Evolutionary conservation across 1,284 basidiomycete genomes (phyloP).

Genomic region (Cutaneotrichosporon spelunceum): DNA sequence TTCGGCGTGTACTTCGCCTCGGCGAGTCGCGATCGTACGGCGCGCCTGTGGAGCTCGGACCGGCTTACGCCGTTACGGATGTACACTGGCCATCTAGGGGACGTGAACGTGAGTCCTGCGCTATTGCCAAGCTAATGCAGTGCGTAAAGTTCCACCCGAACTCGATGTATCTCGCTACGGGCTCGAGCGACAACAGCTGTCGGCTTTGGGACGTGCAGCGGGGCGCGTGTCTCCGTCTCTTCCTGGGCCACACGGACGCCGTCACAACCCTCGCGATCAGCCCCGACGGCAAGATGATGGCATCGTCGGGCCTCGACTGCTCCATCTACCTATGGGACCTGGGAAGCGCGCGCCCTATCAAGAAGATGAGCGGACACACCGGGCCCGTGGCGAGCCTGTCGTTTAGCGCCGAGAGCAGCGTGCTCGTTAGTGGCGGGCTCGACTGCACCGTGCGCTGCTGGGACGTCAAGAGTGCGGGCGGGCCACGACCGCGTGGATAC

Average conservation of each 20-base stretch:
- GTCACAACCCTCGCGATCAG: slow-evolving; percentile 86
- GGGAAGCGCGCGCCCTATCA: slow-evolving; percentile 84
- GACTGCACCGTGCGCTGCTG: slow-evolving; percentile 96
- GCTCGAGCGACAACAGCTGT: slow-evolving; percentile 92
- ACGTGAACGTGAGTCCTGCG: slow-evolving; percentile 79
- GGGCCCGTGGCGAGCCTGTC: slow-evolving; percentile 83
- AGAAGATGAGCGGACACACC: slow-evolving; percentile 94
- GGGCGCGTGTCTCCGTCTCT: slow-evolving; percentile 88
- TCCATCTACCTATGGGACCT: slow-evolving; percentile 96
- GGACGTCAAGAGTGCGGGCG: slow-evolving; percentile 85
- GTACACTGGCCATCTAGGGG: slow-evolving; percentile 93
- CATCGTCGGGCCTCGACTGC: slow-evolving; percentile 83
- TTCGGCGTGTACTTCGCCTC: slow-evolving; percentile 98
- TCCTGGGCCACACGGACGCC: slow-evolving; percentile 88
- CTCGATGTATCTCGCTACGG: slow-evolving; percentile 93
- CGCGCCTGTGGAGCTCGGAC: slow-evolving; percentile 94
- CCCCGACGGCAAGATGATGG: slow-evolving; percentile 90
- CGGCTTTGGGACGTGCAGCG: slow-evolving; percentile 98
- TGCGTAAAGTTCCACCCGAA: slow-evolving; percentile 97
- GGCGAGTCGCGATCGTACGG: slow-evolving; percentile 88
- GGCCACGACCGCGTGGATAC: slow-evolving; percentile 43
- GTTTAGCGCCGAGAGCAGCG: slow-evolving; percentile 84
- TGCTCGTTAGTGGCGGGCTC: slow-evolving; percentile 82
- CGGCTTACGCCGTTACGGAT: slow-evolving; percentile 80
- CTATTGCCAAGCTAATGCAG: too few relatives aligned